These are phyloP conservation scores for Suillus variegatus DNA, from an alignment of 768 basidiomycete genomes.

Conservation along the genomic window DNA sequence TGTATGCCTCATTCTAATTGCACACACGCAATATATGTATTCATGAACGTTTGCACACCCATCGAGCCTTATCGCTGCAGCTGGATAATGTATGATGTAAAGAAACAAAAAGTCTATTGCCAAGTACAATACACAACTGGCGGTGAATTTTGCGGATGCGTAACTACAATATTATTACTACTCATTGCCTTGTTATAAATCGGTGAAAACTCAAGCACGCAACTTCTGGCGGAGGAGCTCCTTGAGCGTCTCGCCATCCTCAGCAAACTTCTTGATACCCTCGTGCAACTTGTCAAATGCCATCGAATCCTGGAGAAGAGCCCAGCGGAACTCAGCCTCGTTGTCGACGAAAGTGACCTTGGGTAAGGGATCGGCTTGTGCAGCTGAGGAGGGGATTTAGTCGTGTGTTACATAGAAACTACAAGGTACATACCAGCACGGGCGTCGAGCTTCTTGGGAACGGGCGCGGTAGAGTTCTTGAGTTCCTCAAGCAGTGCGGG, in stretches of 20 bases:
- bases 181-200: not conserved
- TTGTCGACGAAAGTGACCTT: slow-evolving; percentile 90
- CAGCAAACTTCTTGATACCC: slow-evolving; percentile 98
- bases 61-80: not conserved
- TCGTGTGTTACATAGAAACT: not conserved
- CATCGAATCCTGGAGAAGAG: slow-evolving; percentile 90
- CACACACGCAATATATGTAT: not conserved
- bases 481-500: slow-evolving; percentile 92
- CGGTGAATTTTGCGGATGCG: not conserved
- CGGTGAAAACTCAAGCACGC: slow-evolving; percentile 14
- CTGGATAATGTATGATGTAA: not conserved
- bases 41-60: not conserved
- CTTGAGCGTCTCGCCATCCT: slow-evolving; percentile 92
- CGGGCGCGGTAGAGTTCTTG: slow-evolving; percentile 71
- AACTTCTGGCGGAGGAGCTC: slow-evolving; percentile 71
- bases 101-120: not conserved
- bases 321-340: slow-evolving; percentile 96
- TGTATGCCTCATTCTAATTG: slow-evolving; percentile 5
- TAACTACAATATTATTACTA: not conserved
- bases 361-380: slow-evolving; percentile 57
- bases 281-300: slow-evolving; percentile 99
- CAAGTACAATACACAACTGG: not conserved
- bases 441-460: slow-evolving; percentile 85
- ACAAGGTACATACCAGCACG: slow-evolving; percentile 37
- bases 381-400: slow-evolving; percentile 36